Percentiles rank a stretch among this genome's conserved stretches.
Evolutionary conservation across 768 basidiomycete genomes (phyloP).

Genomic region (Gymnopilus dilepis): DNA sequence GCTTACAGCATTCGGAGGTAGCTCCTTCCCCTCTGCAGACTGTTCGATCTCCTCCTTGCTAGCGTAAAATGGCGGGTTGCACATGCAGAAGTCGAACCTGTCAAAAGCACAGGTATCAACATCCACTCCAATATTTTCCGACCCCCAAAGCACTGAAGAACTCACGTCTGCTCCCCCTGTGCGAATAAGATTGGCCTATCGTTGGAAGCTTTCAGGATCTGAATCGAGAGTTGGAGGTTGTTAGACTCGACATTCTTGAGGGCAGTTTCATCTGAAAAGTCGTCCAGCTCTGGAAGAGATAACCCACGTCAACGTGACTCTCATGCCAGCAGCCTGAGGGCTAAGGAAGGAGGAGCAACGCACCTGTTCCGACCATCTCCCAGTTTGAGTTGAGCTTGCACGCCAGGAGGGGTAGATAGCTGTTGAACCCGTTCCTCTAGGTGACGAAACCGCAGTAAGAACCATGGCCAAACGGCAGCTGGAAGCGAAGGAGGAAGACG

Average conservation of each 20-base stretch:
- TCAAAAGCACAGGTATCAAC: too few species aligned
- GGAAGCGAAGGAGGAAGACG: too few species aligned
- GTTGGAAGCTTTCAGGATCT: constrained; percentile 43
- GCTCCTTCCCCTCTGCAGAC: constrained; percentile 67
- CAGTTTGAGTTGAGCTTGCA: constrained; percentile 59
- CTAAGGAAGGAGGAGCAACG: too few species aligned
- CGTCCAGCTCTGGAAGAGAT: constrained; percentile 63
- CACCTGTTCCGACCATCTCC: constrained; percentile 75
- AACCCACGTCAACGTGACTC: not conserved
- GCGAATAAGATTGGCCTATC: constrained; percentile 54
- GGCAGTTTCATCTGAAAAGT: constrained; percentile 61
- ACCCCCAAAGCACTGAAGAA: too few species aligned
- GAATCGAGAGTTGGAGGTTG: constrained; percentile 54
- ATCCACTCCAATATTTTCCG: too few species aligned
- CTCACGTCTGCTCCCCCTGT: constrained; percentile 30
- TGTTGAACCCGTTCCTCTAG: constrained; percentile 89
- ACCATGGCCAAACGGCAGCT: too few species aligned
- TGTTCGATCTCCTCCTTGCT: constrained; percentile 67
- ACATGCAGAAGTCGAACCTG: constrained; percentile 85
- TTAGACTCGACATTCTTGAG: constrained; percentile 63
- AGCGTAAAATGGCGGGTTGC: constrained; percentile 95
- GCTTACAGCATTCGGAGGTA: constrained; percentile 72
- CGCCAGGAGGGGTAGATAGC: constrained; percentile 87
- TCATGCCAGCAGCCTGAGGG: too few species aligned
- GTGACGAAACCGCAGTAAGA: too few species aligned